Conservation (phyloP, 169 alveolate species). For the Eimeria necatrix region DNA sequence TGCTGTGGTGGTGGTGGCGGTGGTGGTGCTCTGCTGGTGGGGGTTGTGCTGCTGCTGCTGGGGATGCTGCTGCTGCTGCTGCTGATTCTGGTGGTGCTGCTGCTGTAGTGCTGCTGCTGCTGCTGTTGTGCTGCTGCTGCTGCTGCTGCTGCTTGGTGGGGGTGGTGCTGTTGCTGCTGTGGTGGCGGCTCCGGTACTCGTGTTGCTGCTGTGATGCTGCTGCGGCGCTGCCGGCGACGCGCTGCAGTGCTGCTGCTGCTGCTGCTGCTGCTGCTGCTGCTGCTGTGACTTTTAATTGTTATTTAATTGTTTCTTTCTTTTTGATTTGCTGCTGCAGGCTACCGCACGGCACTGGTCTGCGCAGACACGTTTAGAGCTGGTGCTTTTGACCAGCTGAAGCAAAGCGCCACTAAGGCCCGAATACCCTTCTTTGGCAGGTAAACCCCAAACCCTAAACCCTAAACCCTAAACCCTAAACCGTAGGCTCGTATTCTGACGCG, state of each 20-base stretch:
- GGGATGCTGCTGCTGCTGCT: too few species aligned
- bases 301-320: neutral
- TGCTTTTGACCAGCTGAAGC: constrained; percentile 99
- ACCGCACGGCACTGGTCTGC: constrained; percentile 99
- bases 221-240: constrained; percentile 95
- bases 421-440: constrained; percentile 98
- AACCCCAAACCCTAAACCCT: constrained; percentile 20
- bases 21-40: too few species aligned
- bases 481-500: neutral
- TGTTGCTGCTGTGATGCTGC: neutral
- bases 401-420: constrained; percentile 99
- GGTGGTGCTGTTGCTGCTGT: too few species aligned
- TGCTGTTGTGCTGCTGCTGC: too few species aligned
- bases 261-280: neutral
- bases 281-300: neutral
- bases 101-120: too few species aligned
- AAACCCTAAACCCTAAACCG: neutral
- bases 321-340: constrained; percentile 87
- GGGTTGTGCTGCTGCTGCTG: too few species aligned
- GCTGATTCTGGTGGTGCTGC: too few species aligned
- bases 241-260: constrained; percentile 81
- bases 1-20: too few species aligned
- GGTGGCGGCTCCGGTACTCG: too few species aligned
- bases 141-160: too few species aligned
- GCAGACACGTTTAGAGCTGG: constrained; percentile 99